A percentile compares a stretch with the other conserved stretches of the same genome.
phyloP scores from a whole-genome alignment of 306 rosid genomes.

The Vigna reflexopilosa region DNA sequence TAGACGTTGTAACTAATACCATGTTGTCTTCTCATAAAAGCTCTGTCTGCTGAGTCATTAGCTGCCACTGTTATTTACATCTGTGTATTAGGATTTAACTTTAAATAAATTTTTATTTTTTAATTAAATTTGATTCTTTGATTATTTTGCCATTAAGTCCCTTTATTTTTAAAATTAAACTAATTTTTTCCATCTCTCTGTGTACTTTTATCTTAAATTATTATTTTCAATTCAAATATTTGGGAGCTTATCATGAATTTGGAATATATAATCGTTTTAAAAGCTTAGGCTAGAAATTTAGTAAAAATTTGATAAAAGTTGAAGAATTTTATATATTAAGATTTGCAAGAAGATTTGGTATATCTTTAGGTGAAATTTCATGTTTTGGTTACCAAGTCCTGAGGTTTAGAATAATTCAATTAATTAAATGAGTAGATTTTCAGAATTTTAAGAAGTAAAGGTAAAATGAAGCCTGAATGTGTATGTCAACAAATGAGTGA shows the following conservation, averaged over 20 bases:
- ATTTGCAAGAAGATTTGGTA: background rate
- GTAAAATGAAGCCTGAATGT: background rate
- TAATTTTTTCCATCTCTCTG: background rate
- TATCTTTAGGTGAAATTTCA: background rate
- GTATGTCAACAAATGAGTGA: too few species aligned
- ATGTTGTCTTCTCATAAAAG: background rate
- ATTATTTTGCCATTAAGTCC: background rate
- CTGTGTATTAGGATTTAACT: background rate
- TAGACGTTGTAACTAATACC: conserved; percentile 13
- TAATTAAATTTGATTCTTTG: background rate
- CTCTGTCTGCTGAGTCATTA: background rate
- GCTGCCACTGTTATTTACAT: background rate
- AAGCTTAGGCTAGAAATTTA: background rate
- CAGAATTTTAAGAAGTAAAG: background rate
- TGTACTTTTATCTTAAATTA: background rate
- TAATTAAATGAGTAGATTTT: background rate
- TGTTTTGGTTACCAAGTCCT: background rate
- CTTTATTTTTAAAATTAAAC: background rate
- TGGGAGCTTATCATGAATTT: background rate
- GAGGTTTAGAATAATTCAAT: background rate
- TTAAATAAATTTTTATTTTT: background rate
- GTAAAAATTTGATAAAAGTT: background rate
- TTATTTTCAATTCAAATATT: background rate
- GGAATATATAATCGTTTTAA: background rate
- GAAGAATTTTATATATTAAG: background rate